phyloP scores from a whole-genome alignment of 2,329 filamentous ascomycete species.

The Chaetomiaceae sp. region DNA sequence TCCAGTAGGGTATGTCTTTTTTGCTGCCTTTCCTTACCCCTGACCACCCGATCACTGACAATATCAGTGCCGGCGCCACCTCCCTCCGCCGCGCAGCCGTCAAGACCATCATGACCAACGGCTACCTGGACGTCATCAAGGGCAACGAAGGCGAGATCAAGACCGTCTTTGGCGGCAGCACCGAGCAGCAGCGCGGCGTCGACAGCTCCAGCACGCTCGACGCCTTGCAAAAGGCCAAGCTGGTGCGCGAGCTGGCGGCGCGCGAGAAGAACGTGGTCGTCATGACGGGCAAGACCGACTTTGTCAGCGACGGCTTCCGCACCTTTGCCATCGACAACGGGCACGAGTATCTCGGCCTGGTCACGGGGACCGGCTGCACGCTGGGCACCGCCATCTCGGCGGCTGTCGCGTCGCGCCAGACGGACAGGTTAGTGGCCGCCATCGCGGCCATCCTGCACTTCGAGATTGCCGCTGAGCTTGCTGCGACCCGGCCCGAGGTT shows the following conservation, averaged over 20 bases:
- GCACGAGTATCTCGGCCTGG: slow-evolving; percentile 61
- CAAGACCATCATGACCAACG: slow-evolving; percentile 63
- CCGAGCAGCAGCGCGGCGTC: slow-evolving; percentile 71
- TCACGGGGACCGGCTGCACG: slow-evolving; percentile 81
- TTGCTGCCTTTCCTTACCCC: too few relatives aligned
- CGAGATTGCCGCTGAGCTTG: slow-evolving; percentile 66
- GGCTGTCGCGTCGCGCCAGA: slow-evolving; percentile 59
- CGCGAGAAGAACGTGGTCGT: slow-evolving; percentile 69
- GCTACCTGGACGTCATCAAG: slow-evolving; percentile 85
- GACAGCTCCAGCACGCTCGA: slow-evolving; percentile 62
- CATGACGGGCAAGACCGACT: slow-evolving; percentile 76
- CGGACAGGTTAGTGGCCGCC: slow-evolving; percentile 66
- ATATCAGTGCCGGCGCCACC: slow-evolving; percentile 69
- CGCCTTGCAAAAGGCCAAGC: slow-evolving; percentile 46
- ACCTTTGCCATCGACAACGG: slow-evolving; percentile 72
- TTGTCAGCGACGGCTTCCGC: slow-evolving; percentile 67
- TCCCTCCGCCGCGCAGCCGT: slow-evolving; percentile 66
- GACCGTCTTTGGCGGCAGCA: slow-evolving; percentile 51
- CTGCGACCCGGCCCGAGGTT: slow-evolving; percentile 58
- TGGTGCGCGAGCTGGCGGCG: slow-evolving; percentile 64
- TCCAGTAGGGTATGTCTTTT: slow-evolving; percentile 66
- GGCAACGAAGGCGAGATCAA: slow-evolving; percentile 88
- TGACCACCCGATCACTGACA: neutral
- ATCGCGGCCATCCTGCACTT: slow-evolving; percentile 72
- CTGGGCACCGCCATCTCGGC: slow-evolving; percentile 78